phyloP scores from a whole-genome alignment of 2,329 filamentous ascomycete species.

The Sclerotinia spermophila region DNA sequence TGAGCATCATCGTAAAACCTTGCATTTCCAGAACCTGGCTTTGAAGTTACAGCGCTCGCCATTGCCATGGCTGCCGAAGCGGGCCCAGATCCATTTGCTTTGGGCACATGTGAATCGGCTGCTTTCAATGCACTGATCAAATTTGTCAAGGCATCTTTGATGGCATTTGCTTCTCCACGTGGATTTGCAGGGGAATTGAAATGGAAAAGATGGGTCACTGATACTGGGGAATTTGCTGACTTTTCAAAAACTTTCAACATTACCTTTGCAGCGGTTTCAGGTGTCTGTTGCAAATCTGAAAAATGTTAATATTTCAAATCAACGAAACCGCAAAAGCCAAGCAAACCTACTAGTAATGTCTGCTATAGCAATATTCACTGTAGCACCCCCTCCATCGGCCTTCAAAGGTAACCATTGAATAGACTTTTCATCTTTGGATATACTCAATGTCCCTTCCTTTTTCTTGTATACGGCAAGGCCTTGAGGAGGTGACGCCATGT shows the following conservation, averaged over 20 bases:
- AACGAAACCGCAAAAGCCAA: constrained; percentile 18
- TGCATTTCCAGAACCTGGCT: constrained; percentile 45
- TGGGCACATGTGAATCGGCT: constrained; percentile 37
- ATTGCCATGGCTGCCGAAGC: constrained; percentile 72
- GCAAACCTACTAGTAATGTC: constrained; percentile 73
- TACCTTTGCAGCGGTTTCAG: constrained; percentile 80
- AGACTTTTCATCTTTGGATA: constrained; percentile 68
- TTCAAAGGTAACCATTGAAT: constrained; percentile 78
- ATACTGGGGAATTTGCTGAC: constrained; percentile 52
- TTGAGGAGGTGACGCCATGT: constrained; percentile 26
- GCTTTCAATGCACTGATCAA: constrained; percentile 60
- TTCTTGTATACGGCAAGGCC: constrained; percentile 86
- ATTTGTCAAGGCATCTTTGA: constrained; percentile 77
- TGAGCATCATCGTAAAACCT: constrained; percentile 77
- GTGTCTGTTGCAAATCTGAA: constrained; percentile 89
- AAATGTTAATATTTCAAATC: constrained; percentile 24
- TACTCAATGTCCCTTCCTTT: constrained; percentile 79
- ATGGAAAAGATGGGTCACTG: constrained; percentile 77
- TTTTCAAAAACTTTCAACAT: constrained; percentile 91
- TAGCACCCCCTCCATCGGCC: constrained; percentile 56
- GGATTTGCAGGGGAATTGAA: constrained; percentile 78
- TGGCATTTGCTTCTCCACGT: constrained; percentile 75
- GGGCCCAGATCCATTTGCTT: constrained; percentile 38
- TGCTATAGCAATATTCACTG: constrained; percentile 65
- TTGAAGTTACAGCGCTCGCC: constrained; percentile 62